Evolutionary conservation across 441 rosid species (phyloP), one percentile per base, ranked within the genome.

Genomic region (Omphalea diandra): DNA sequence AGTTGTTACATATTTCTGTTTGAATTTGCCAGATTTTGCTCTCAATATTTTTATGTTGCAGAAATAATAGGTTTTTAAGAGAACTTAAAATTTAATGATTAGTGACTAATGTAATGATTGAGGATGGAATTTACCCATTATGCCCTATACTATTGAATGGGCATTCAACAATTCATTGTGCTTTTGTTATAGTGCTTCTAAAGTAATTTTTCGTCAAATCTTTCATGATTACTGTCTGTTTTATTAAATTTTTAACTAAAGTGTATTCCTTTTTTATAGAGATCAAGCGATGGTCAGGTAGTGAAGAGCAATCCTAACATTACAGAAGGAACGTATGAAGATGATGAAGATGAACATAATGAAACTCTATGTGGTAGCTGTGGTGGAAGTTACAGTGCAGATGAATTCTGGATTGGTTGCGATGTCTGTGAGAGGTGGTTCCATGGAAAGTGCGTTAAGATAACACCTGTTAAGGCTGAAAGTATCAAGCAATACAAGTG

Each of bases 351-450:
- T 20, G 94, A 91, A 64, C 96, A 91, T 49, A 93, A 81, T 65
- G 93, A 89, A 56, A 90, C 96, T 9, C 80, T 80, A 0, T 90
- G 97, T 49, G 97, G 96, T 53, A 79, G 86, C 83, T 91, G 97
- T 32, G 90, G 90, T 14, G 90, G 87, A 58, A 83, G 84, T 73
- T 87, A 90, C 79, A 86, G 77, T 41, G 80, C 85, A 0, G 91
- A 86, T 20, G 91, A 90, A 81, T 91, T 90, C 71, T 90, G 94
- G 96, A 90, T 91, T 38, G 85, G 96, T 9, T 91, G 96, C 50
- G 97, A 90, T 64, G 77, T 88, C 7, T 90, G 96, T 24, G 97
- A 92, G 75, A 81, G 81, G 76, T 91, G 97, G 96, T 91, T 82
- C 81, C 97, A 87, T 32, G 96, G 96, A 4, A 91, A 87, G 69